These are phyloP conservation scores for Curvularia lunata DNA, from an alignment of 2,329 filamentous ascomycete species.

Conservation along the genomic window DNA sequence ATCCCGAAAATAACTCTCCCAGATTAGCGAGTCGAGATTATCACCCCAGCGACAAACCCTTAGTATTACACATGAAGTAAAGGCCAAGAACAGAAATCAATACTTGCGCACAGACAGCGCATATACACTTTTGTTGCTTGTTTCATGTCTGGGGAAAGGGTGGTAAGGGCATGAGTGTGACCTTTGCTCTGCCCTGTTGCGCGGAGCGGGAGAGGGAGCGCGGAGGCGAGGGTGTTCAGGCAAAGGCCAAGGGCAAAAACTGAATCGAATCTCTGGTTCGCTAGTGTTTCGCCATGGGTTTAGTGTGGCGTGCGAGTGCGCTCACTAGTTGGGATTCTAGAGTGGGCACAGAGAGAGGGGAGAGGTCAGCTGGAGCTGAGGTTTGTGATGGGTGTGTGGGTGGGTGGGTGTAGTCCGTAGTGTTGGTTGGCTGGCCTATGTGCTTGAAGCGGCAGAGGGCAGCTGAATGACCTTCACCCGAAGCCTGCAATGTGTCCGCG, in stretches of 20 bases:
- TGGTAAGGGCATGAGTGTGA: background rate
- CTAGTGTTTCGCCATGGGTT: background rate
- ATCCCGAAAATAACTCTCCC: background rate
- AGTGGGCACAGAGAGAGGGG: too few species aligned
- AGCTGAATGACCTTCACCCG: too few species aligned
- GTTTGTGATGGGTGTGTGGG: too few species aligned
- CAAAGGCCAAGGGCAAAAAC: background rate
- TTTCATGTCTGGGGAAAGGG: background rate
- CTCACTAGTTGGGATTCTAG: too few species aligned
- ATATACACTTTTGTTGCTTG: background rate
- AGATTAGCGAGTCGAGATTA: background rate
- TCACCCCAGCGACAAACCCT: background rate
- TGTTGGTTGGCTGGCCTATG: too few species aligned
- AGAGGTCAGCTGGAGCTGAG: too few species aligned
- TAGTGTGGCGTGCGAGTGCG: background rate
- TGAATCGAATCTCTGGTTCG: background rate
- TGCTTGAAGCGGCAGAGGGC: too few species aligned
- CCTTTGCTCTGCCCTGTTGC: background rate
- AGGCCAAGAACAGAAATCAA: background rate
- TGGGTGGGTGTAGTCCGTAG: too few species aligned
- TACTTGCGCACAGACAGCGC: background rate
- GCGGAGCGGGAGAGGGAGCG: background rate
- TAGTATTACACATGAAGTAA: background rate
- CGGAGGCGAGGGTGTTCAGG: background rate
- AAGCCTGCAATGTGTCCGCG: too few species aligned